Evolutionary conservation across 1,284 basidiomycete species (phyloP), one percentile per base, ranked within the genome.

Genomic region (Cutaneotrichosporon sp.): DNA sequence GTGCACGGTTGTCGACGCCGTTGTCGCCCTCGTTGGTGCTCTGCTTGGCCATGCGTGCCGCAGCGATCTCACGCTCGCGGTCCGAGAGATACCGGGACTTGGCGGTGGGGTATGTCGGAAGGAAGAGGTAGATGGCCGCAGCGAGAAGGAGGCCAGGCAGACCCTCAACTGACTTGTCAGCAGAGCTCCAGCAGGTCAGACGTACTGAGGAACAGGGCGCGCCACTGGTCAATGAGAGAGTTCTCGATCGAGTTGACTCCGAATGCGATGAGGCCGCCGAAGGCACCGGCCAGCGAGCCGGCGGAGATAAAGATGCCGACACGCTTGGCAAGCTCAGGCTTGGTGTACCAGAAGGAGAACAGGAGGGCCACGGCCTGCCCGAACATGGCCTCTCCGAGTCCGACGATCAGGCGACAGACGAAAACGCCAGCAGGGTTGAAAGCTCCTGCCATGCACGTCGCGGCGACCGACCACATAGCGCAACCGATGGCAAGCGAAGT

Each of bases 31-130:
- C 16, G 10, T 50, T 25, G 18, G 18, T 16, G 5, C 85, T 84
- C 24, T 87, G 85, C 56, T 86, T 82, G 70, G 89, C 92, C 81
- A 90, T 86, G 54, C 91, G 84, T 22, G 86, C 86, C 27, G 91
- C 69, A 2, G 89, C 89, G 33, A 94, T 79, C 53, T 84, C 83
- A 11, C 91, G 85, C 74, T 94, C 88, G 13, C 85, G 81, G 64
- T 89, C 88, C 45, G 82, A 88, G 47, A 94, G 79, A 72, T 87
- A 89, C 0, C 76, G 78, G 0, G 89, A 88, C 14, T 85, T 88
- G 14, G 85, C 87, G 72, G 93, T 90, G 0, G 92, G 92, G 34
- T 91, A 82, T 54, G 87, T 84, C 0, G 92, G 92, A 7, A 95
- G 82, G 65, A 88, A 80, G 63, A 87, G 82, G 62, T 87, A 78